phyloP scores from a whole-genome alignment of 1,139 yeast species.

The Hemisphaericaspora xylofermentans region DNA sequence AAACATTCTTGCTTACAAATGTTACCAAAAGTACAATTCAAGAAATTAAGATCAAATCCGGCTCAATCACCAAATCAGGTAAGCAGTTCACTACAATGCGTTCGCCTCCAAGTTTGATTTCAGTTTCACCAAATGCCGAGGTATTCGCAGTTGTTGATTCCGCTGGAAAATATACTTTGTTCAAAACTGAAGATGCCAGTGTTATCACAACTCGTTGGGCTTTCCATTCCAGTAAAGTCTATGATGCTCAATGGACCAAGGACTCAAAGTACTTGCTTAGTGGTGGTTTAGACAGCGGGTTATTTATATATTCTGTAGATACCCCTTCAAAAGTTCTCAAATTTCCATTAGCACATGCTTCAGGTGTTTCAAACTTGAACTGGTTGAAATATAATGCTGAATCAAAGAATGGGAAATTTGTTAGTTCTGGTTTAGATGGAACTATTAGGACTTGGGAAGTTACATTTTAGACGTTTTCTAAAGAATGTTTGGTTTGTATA shows the following conservation, averaged over 20 bases:
- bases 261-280: slow-evolving; percentile 74
- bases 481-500: slow-evolving; percentile 1
- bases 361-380: slow-evolving; percentile 71
- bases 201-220: slow-evolving; percentile 92
- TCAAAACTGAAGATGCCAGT: slow-evolving; percentile 51
- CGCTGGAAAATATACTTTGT: slow-evolving; percentile 78
- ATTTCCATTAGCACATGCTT: slow-evolving; percentile 79
- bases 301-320: slow-evolving; percentile 75
- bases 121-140: slow-evolving; percentile 69
- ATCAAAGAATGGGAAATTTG: slow-evolving; percentile 41
- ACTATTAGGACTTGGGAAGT: slow-evolving; percentile 74
- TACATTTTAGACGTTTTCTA: slow-evolving; percentile 4
- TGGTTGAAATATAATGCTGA: slow-evolving; percentile 52
- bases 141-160: slow-evolving; percentile 83
- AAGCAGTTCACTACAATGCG: slow-evolving; percentile 48
- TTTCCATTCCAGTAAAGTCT: slow-evolving; percentile 83
- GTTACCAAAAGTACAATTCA: slow-evolving; percentile 35
- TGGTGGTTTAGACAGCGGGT: slow-evolving; percentile 80
- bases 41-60: slow-evolving; percentile 23
- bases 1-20: slow-evolving; percentile 51
- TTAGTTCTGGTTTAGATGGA: slow-evolving; percentile 81
- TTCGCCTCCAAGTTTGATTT: slow-evolving; percentile 59
- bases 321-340: slow-evolving; percentile 78
- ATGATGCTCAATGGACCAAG: slow-evolving; percentile 73
- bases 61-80: slow-evolving; percentile 13